Conservation (phyloP, 2,329 filamentous ascomycete species). For the Monosporascus cannonballus region DNA sequence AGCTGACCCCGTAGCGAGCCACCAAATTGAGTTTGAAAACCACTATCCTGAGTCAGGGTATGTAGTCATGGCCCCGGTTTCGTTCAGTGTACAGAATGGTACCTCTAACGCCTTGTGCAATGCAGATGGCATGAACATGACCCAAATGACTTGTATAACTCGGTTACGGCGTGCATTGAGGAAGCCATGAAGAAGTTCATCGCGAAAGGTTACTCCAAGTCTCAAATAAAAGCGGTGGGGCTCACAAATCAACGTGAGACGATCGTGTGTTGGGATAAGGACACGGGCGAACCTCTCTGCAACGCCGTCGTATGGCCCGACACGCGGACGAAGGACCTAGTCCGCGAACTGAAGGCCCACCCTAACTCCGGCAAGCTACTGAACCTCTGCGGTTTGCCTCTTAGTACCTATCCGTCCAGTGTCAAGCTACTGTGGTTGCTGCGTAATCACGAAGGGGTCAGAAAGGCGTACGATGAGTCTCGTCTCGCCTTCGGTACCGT, state of each 20-base stretch:
- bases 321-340: slow-evolving; percentile 66
- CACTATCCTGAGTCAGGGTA: slow-evolving; percentile 81
- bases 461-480: slow-evolving; percentile 68
- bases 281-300: slow-evolving; percentile 72
- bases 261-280: slow-evolving; percentile 75
- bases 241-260: slow-evolving; percentile 92
- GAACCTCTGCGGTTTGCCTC: slow-evolving; percentile 70
- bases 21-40: slow-evolving; percentile 84
- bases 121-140: slow-evolving; percentile 85
- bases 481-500: slow-evolving; percentile 80
- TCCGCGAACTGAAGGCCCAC: slow-evolving; percentile 67
- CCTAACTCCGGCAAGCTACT: slow-evolving; percentile 63
- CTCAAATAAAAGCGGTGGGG: slow-evolving; percentile 70
- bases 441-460: slow-evolving; percentile 62
- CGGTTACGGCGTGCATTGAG: slow-evolving; percentile 75
- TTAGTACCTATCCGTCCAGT: slow-evolving; percentile 84
- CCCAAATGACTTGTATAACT: slow-evolving; percentile 66
- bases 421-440: slow-evolving; percentile 83
- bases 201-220: slow-evolving; percentile 58
- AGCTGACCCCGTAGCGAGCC: slow-evolving; percentile 71
- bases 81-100: slow-evolving; percentile 1
- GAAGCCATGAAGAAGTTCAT: slow-evolving; percentile 66
- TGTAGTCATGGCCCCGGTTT: slow-evolving; percentile 27
- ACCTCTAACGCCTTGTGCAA: slow-evolving; percentile 6
- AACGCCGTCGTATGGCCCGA: slow-evolving; percentile 91